phyloP scores from a whole-genome alignment of 2,329 filamentous ascomycete species.

The Fusarium bulbicola region DNA sequence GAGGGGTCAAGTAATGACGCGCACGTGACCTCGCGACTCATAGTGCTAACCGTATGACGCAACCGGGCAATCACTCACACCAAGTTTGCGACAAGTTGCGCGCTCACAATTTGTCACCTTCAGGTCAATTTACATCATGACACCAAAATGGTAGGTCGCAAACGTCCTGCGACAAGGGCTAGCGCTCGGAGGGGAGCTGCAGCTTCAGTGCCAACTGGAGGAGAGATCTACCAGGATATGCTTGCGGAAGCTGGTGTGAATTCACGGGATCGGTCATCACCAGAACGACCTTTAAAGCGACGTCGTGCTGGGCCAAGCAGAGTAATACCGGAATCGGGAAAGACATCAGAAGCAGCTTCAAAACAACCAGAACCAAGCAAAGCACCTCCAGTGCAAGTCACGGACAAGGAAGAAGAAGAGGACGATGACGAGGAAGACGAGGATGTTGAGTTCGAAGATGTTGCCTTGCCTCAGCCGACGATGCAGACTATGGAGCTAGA shows the following conservation, averaged over 20 bases:
- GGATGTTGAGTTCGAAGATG: constrained; percentile 60
- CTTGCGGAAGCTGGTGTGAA: constrained; percentile 58
- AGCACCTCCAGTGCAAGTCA: background rate
- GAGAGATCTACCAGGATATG: constrained; percentile 60
- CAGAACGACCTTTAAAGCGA: constrained; percentile 54
- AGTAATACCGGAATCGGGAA: background rate
- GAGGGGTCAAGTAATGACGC: background rate
- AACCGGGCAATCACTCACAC: constrained; percentile 30
- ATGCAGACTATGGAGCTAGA: constrained; percentile 62
- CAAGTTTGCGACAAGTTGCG: constrained; percentile 20
- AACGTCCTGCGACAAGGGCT: constrained; percentile 39
- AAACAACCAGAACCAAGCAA: background rate
- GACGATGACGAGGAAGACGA: constrained; percentile 53
- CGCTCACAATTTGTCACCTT: background rate
- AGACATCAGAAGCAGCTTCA: background rate
- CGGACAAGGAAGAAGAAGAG: constrained; percentile 14
- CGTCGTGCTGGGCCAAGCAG: constrained; percentile 41
- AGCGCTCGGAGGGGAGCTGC: constrained; percentile 28
- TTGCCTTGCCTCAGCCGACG: constrained; percentile 56
- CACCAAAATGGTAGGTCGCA: constrained; percentile 45
- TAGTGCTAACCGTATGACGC: constrained; percentile 37
- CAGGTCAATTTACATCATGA: constrained; percentile 4
- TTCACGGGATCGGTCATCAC: constrained; percentile 33
- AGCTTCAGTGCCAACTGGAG: constrained; percentile 36
- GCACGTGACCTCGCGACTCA: constrained; percentile 33